phyloP scores from a whole-genome alignment of 2,329 filamentous ascomycete species.

The Colletotrichum siamense region DNA sequence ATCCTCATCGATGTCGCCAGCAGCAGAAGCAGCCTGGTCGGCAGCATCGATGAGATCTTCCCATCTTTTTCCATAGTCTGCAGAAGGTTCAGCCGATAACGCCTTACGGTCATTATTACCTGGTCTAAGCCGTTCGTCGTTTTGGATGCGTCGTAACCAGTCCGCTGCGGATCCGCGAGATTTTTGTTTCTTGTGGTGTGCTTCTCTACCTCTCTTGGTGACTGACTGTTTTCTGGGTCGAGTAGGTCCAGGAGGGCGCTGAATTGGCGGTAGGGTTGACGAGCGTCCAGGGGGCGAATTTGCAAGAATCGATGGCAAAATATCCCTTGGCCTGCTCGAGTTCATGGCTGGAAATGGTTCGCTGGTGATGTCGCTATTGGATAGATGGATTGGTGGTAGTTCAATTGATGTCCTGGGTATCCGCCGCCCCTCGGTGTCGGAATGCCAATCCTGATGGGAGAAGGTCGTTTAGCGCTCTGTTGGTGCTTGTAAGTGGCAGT shows the following conservation, averaged over 20 bases:
- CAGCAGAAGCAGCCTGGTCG: constrained; percentile 75
- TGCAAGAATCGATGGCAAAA: constrained; percentile 82
- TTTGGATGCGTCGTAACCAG: constrained; percentile 65
- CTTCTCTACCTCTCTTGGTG: constrained; percentile 76
- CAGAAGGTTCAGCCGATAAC: constrained; percentile 82
- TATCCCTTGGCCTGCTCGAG: constrained; percentile 68
- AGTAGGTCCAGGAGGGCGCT: constrained; percentile 72
- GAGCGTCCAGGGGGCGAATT: constrained; percentile 87
- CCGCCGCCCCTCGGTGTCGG: constrained; percentile 71
- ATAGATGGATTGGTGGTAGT: constrained; percentile 70
- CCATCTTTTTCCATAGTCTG: constrained; percentile 88
- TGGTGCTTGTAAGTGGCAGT: neutral
- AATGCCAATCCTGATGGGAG: constrained; percentile 68
- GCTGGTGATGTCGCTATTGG: constrained; percentile 69
- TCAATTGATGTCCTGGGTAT: constrained; percentile 73
- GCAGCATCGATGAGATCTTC: constrained; percentile 95
- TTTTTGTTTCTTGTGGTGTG: constrained; percentile 81
- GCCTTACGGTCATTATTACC: constrained; percentile 79
- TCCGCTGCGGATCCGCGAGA: constrained; percentile 74
- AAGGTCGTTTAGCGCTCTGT: constrained; percentile 15
- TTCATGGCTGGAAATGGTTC: constrained; percentile 73
- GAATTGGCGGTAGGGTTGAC: constrained; percentile 84
- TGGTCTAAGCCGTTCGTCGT: constrained; percentile 68
- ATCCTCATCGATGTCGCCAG: constrained; percentile 89
- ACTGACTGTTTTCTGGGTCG: constrained; percentile 87